phyloP scores from a whole-genome alignment of 164 flowering plant species.

The Piper betle region DNA sequence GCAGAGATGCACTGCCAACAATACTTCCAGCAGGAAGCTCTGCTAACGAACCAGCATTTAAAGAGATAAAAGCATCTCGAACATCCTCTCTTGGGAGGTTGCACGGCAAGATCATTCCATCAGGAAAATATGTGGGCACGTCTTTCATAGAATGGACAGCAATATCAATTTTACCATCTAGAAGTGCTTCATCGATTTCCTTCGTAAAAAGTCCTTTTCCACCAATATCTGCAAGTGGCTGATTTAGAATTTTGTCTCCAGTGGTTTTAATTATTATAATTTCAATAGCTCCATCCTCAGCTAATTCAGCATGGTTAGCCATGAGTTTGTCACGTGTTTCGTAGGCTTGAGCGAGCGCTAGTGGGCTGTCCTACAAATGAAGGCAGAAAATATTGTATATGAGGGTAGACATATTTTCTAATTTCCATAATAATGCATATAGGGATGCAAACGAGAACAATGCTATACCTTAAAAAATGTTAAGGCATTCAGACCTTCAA shows the following conservation, averaged over 20 bases:
- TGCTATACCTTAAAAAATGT: no score
- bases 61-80: slow-evolving; percentile 85
- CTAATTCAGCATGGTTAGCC: slow-evolving; percentile 61
- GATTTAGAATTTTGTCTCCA: slow-evolving; percentile 79
- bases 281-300: slow-evolving; percentile 86
- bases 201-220: slow-evolving; percentile 95
- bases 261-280: slow-evolving; percentile 88
- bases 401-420: not conserved
- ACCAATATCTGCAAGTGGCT: slow-evolving; percentile 97
- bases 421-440: not conserved
- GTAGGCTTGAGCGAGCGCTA: slow-evolving; percentile 95
- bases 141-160: slow-evolving; percentile 99
- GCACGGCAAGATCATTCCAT: slow-evolving; percentile 79
- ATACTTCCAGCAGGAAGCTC: slow-evolving; percentile 82
- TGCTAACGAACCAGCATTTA: slow-evolving; percentile 54
- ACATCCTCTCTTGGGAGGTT: slow-evolving; percentile 94
- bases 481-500: no score
- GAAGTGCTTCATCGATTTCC: slow-evolving; percentile 93
- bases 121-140: slow-evolving; percentile 92
- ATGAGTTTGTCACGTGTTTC: slow-evolving; percentile 81
- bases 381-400: slow-evolving; percentile 13
- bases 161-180: slow-evolving; percentile 74
- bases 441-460: not conserved
- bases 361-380: slow-evolving; percentile 68
- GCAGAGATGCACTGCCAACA: slow-evolving; percentile 89